phyloP scores from a whole-genome alignment of 345 rosid species.

The Eucalyptus sideroxylon region DNA sequence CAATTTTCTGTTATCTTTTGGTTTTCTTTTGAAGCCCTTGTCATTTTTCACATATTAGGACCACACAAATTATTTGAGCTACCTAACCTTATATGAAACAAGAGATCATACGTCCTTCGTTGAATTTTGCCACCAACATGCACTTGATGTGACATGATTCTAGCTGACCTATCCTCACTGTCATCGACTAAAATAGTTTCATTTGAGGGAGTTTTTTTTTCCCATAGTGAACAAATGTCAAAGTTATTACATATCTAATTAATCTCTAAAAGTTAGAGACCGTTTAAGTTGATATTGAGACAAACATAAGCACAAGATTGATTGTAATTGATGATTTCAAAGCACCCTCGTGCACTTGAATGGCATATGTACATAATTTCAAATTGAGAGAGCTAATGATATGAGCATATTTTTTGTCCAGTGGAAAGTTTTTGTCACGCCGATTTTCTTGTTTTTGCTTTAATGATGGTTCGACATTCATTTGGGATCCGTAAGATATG shows the following conservation, averaged over 20 bases:
- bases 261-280: neutral
- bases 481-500: neutral
- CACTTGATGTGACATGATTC: neutral
- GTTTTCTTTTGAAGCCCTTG: neutral
- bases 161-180: neutral
- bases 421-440: neutral
- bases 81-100: neutral
- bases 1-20: neutral
- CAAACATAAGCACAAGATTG: neutral
- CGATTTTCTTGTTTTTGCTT: neutral
- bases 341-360: neutral
- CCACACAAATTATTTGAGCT: neutral
- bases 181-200: neutral
- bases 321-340: neutral
- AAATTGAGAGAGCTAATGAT: neutral
- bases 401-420: neutral
- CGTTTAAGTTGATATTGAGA: neutral
- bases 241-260: neutral
- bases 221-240: neutral
- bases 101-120: neutral
- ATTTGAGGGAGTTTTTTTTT: neutral
- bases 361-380: neutral
- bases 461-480: neutral
- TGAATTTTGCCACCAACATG: neutral
- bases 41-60: neutral